Conservation (phyloP, 192 early-diverging fungal species). For the Entomortierella parvispora region DNA sequence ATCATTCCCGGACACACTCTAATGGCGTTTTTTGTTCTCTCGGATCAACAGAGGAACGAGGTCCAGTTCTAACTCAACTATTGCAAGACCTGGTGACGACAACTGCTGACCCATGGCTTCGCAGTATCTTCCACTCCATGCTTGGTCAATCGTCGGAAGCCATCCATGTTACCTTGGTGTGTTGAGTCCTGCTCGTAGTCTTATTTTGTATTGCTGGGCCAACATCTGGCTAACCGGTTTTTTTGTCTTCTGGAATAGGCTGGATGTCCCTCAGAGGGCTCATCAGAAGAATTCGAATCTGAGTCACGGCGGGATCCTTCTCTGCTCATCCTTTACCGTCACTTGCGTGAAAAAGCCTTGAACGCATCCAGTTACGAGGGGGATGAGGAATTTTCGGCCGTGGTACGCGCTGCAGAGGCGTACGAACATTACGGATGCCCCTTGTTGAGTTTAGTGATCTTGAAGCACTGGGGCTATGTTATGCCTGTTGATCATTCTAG, state of each 20-base stretch:
- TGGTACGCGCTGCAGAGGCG: constrained; percentile 66
- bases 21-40: not conserved
- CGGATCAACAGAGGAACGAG: constrained; percentile 29
- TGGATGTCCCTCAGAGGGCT: not conserved
- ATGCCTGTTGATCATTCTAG: constrained; percentile 27
- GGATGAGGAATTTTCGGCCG: constrained; percentile 70
- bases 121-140: constrained; percentile 47
- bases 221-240: too few relatives aligned
- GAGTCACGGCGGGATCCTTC: constrained; percentile 67
- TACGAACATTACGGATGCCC: constrained; percentile 88
- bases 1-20: not conserved
- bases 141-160: constrained; percentile 68
- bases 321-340: constrained; percentile 74
- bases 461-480: constrained; percentile 61
- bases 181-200: too few relatives aligned
- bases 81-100: constrained; percentile 25
- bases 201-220: not conserved
- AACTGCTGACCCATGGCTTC: constrained; percentile 41
- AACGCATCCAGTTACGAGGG: constrained; percentile 58
- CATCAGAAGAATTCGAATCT: not conserved
- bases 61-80: constrained; percentile 30
- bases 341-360: constrained; percentile 65
- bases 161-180: constrained; percentile 68
- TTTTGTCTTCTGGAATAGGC: constrained; percentile 8
- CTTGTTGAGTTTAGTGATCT: constrained; percentile 76